phyloP scores from a whole-genome alignment of 2,329 filamentous ascomycete genomes.

The Hypocrella siamensis region DNA sequence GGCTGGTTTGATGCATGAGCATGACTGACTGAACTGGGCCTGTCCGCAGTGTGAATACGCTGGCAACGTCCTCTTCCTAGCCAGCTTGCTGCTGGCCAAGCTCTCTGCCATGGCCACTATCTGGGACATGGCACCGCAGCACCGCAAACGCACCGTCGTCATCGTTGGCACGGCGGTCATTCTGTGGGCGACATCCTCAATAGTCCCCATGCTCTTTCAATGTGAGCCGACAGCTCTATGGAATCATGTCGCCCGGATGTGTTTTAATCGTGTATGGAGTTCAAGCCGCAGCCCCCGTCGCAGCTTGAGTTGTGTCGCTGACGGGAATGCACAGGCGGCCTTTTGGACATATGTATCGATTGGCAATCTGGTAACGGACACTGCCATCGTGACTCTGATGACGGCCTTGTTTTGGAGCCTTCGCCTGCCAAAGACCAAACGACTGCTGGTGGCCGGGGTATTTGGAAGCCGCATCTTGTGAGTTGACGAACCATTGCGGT shows the following conservation, averaged over 20 bases:
- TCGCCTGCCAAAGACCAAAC: constrained; percentile 12
- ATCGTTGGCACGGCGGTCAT: constrained; percentile 5
- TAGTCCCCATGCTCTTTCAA: constrained; percentile 5
- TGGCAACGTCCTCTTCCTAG: no score
- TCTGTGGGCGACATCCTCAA: constrained; percentile 6
- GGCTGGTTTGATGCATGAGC: not conserved
- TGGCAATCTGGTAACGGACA: constrained; percentile 14
- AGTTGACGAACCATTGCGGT: constrained; percentile 2
- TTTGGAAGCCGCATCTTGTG: constrained; percentile 16
- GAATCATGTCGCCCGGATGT: constrained; percentile 6
- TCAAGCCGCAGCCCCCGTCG: not conserved
- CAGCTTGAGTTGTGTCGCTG: constrained; percentile 2
- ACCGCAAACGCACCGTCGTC: constrained; percentile 3
- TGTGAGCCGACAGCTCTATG: constrained; percentile 8
- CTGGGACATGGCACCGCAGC: constrained; percentile 7
- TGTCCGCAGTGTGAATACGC: not conserved
- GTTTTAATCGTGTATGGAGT: constrained; percentile 7
- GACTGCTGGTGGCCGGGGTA: constrained; percentile 12
- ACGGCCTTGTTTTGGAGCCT: constrained; percentile 12
- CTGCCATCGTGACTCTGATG: constrained; percentile 12
- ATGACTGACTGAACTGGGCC: not conserved
- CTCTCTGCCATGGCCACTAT: no score
- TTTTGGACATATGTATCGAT: constrained; percentile 14
- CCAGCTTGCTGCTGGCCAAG: no score
- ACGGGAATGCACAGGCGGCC: constrained; percentile 3